Base-by-base conservation (phyloP, 768 basidiomycete genomes). In the Kwoniella newhampshirensis region DNA sequence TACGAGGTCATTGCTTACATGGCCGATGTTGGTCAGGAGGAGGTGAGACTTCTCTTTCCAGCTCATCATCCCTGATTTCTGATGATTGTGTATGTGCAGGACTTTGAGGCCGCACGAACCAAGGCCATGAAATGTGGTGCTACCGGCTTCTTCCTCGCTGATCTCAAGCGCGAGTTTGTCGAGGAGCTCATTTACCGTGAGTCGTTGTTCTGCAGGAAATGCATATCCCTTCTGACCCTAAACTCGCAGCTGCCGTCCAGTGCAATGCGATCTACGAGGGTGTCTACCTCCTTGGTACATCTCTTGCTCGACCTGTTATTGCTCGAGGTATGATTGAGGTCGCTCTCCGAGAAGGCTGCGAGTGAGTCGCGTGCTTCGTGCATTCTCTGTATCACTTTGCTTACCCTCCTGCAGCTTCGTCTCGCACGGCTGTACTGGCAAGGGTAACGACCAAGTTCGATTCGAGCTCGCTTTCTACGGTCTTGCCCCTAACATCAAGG, bases 251-350 rank as follows among this genome's bases (percentile, higher is more conserved):
- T 23, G 94, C 96, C 41, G 86, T 99, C 13, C 96, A 99, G 79
- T 91, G 91, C 59, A 99, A 99, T 79, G 88, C 87, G 79, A 98
- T 98, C 79, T 99, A 99, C 79, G 96, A 99, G 88, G 89, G 89
- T 70, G 89, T 98, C 51, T 99, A 98, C 80, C 87, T 98, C 28
- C 87, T 98, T 47, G 96, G 94, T 28, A 98, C 96, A 12, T 97
- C 94, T 8, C 87, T 99, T 49, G 94, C 96, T 49, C 89, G 96
- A 26, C 96, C 96, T 21, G 94, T 99, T 69, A 99, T 98, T 75
- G 92, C 96, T 53, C 91, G 96, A 61, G 94, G 93, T 25, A 99
- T 99, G 96, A 98, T 99, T 59, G 86, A 87, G 35, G 81, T 88
- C 51, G 96, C 94, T 18, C 90, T 87, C 37, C 81, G 80, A 66